Conservation (phyloP, 2,329 filamentous ascomycete genomes). For the Cytospora leucostoma region DNA sequence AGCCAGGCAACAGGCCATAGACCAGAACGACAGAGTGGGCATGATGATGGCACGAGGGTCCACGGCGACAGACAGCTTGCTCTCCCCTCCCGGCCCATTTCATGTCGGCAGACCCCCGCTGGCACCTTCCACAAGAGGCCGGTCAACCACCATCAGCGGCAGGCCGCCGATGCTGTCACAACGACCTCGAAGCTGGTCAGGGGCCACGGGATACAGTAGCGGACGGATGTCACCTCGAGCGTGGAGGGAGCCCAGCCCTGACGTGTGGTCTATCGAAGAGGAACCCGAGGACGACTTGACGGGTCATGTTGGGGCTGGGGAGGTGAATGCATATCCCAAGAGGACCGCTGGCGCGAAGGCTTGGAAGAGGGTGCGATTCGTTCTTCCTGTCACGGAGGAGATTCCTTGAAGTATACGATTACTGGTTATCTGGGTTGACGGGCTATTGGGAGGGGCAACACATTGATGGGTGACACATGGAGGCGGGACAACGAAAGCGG, state of each 20-base stretch:
- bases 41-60: constrained; percentile 24
- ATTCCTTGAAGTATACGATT: constrained; percentile 19
- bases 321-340: constrained; percentile 32
- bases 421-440: not conserved
- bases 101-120: constrained; percentile 19
- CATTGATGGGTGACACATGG: not conserved
- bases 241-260: constrained; percentile 60
- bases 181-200: constrained; percentile 34
- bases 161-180: constrained; percentile 36
- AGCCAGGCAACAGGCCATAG: constrained; percentile 12
- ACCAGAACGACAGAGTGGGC: constrained; percentile 22
- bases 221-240: constrained; percentile 47
- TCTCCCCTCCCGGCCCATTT: constrained; percentile 34
- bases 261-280: constrained; percentile 62
- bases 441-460: not conserved
- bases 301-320: constrained; percentile 39
- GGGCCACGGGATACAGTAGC: constrained; percentile 28
- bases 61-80: constrained; percentile 32
- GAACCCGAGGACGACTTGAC: constrained; percentile 57
- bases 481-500: not conserved
- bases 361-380: constrained; percentile 58
- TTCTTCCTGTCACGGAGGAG: constrained; percentile 48
- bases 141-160: constrained; percentile 37
- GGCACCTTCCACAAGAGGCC: constrained; percentile 29
- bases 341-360: constrained; percentile 47